Conservation (phyloP, 768 basidiomycete genomes). For the Hygrocybe coccinea region DNA sequence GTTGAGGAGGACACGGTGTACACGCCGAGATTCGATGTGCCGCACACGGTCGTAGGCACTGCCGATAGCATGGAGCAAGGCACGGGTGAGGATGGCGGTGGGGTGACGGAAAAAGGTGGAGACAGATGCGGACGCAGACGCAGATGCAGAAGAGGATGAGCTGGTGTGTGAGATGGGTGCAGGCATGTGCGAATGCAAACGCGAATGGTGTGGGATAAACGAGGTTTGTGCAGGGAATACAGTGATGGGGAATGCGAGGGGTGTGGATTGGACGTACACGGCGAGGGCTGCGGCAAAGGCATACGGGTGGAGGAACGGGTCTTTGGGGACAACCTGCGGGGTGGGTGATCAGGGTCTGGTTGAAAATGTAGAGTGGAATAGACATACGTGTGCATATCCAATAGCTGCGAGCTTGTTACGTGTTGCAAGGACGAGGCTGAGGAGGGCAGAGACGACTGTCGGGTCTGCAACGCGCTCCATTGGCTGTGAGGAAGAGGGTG, state of each 20-base stretch:
- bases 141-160: neutral
- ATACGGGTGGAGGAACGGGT: conserved; percentile 71
- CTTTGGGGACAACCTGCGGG: conserved; percentile 49
- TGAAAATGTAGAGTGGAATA: neutral
- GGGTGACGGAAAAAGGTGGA: too few species aligned
- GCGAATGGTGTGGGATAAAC: conserved; percentile 15
- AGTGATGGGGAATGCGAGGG: conserved; percentile 17
- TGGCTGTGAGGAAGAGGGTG: conserved; percentile 37
- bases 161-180: neutral
- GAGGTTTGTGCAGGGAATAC: too few species aligned
- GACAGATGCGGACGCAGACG: neutral
- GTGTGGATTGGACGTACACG: conserved; percentile 29
- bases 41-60: conserved; percentile 45
- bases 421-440: conserved; percentile 61
- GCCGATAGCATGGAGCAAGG: conserved; percentile 45
- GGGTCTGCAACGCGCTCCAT: conserved; percentile 75
- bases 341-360: neutral
- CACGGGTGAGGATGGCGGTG: conserved; percentile 36
- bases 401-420: conserved; percentile 67
- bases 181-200: conserved; percentile 10
- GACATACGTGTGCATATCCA: conserved; percentile 38
- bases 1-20: conserved; percentile 56
- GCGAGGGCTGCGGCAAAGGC: conserved; percentile 49
- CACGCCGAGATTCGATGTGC: conserved; percentile 51
- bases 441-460: conserved; percentile 59